phyloP scores from a whole-genome alignment of 169 alveolate species.

The Babesia sp. region DNA sequence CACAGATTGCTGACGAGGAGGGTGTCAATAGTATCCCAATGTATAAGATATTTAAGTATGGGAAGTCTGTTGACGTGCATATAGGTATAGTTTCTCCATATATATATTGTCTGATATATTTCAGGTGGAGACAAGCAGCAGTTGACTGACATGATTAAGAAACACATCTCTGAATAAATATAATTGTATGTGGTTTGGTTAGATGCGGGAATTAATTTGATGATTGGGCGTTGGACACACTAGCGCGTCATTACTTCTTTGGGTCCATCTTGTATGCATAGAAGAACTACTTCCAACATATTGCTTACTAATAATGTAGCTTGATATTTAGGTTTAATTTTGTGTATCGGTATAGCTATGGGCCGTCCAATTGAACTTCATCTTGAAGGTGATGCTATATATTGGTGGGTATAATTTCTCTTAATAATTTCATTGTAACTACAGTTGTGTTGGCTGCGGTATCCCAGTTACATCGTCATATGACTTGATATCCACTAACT shows the following conservation, averaged over 20 bases:
- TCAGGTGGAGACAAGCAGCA: conserved; percentile 48
- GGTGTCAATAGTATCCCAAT: conserved; percentile 68
- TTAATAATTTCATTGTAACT: not conserved
- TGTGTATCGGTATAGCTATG: conserved; percentile 9
- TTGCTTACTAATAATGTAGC: conserved; percentile 5
- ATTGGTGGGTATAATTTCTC: conserved; percentile 21
- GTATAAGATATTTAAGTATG: conserved; percentile 59
- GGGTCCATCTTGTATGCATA: no score
- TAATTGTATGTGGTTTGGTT: not conserved
- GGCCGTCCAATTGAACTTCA: conserved; percentile 36
- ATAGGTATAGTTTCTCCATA: conserved; percentile 26
- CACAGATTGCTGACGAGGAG: conserved; percentile 70
- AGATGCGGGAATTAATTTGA: no score
- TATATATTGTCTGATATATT: not conserved
- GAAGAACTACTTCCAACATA: no score
- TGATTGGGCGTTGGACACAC: no score
- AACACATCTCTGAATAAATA: conserved; percentile 7
- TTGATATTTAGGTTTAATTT: not conserved
- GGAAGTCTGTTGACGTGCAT: conserved; percentile 55
- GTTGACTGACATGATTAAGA: conserved; percentile 25
- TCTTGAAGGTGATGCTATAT: conserved; percentile 51
- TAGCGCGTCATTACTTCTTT: no score
- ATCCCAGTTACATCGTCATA: conserved; percentile 66
- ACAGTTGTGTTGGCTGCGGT: conserved; percentile 75
- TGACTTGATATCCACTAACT: conserved; percentile 73